Evolutionary conservation across 306 rosid genomes (phyloP).

Genomic region (Neltuma alba): DNA sequence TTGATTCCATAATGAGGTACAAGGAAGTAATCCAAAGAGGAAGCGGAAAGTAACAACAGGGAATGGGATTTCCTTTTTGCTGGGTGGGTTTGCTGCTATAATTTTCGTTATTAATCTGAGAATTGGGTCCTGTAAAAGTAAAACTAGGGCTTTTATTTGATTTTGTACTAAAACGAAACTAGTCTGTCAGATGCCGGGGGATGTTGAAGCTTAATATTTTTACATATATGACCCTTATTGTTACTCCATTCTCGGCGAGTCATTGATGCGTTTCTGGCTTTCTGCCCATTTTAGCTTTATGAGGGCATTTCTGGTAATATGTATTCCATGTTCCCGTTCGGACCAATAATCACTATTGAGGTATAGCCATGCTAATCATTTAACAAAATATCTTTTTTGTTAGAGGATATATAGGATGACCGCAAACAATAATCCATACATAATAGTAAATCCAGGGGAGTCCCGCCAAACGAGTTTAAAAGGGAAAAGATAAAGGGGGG

Average conservation of each 20-base stretch:
- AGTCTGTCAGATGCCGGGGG: background rate
- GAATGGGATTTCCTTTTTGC: background rate
- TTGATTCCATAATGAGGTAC: conserved; percentile 52
- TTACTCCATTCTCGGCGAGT: background rate
- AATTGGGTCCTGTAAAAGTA: background rate
- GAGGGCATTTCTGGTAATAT: background rate
- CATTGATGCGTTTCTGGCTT: background rate
- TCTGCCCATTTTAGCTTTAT: background rate
- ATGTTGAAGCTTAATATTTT: background rate
- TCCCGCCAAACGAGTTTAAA: background rate
- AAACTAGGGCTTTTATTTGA: conserved; percentile 9
- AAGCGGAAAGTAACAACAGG: conserved; percentile 20
- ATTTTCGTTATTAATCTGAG: background rate
- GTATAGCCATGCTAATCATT: background rate
- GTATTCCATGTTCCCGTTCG: background rate
- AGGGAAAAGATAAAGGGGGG: background rate
- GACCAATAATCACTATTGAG: background rate
- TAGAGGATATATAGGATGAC: background rate
- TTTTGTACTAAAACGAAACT: background rate
- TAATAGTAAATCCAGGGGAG: too few species aligned
- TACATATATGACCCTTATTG: conserved; percentile 15
- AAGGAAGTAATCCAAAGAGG: conserved; percentile 48
- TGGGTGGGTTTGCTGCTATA: background rate
- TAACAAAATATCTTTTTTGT: background rate
- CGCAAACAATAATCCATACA: background rate